Conservation (phyloP, 163 green algal species). For the Scenedesmus sp. region DNA sequence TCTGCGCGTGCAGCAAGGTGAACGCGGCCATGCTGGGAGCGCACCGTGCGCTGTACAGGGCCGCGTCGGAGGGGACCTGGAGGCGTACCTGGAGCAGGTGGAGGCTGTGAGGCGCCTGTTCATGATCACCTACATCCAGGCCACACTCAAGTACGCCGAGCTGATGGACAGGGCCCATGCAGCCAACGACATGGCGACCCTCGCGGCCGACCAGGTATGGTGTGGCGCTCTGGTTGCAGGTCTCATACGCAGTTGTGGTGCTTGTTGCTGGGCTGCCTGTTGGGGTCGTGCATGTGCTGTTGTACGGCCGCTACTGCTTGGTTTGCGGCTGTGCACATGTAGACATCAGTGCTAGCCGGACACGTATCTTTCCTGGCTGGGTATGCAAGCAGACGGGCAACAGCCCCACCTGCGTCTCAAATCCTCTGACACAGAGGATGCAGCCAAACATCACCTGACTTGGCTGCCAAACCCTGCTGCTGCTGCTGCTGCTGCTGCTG, state of each 20-base stretch:
- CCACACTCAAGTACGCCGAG: conserved; percentile 47
- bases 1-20: conserved; percentile 50
- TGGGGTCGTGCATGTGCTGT: too few relatives aligned
- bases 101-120: conserved; percentile 18
- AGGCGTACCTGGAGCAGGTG: background rate
- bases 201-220: conserved; percentile 25
- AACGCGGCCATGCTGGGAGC: conserved; percentile 36
- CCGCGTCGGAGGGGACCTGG: conserved; percentile 1
- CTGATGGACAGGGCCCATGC: conserved; percentile 36
- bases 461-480: background rate
- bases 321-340: too few relatives aligned
- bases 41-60: conserved; percentile 23
- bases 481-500: background rate
- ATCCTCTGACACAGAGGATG: too few relatives aligned
- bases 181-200: background rate
- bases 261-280: too few relatives aligned
- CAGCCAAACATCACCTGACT: too few relatives aligned
- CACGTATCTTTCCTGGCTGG: too few relatives aligned
- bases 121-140: conserved; percentile 43
- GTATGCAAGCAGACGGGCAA: too few relatives aligned
- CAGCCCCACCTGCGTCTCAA: too few relatives aligned
- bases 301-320: too few relatives aligned
- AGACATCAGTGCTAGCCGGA: too few relatives aligned
- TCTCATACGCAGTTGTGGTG: too few relatives aligned
- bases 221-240: too few relatives aligned